These are phyloP conservation scores for Penicillium occitanis DNA, from an alignment of 2,329 filamentous ascomycete genomes.

Conservation along the genomic window DNA sequence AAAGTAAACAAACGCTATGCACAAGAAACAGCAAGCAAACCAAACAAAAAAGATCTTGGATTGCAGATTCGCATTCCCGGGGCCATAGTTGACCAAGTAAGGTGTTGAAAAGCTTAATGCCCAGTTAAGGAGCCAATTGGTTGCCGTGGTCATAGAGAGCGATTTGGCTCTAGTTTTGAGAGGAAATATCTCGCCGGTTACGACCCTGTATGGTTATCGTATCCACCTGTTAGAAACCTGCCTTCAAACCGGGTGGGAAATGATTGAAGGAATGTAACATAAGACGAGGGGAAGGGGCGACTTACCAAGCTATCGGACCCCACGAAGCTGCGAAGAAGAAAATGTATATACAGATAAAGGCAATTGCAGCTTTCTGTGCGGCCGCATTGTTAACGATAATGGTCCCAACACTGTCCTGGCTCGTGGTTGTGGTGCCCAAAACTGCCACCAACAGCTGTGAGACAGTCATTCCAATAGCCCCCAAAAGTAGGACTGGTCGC, in stretches of 20 bases:
- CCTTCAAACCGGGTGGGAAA: neutral
- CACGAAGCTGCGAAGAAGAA: conserved; percentile 50
- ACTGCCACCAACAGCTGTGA: conserved; percentile 51
- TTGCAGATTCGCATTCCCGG: conserved; percentile 65
- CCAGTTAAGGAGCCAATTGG: conserved; percentile 66
- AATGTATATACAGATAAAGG: conserved; percentile 48
- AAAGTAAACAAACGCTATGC: conserved; percentile 58
- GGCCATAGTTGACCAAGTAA: conserved; percentile 70
- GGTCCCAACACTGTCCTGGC: conserved; percentile 35
- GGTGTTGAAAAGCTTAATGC: conserved; percentile 79
- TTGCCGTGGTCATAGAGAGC: conserved; percentile 54
- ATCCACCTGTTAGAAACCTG: neutral
- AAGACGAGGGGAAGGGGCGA: neutral
- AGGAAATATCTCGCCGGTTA: conserved; percentile 27
- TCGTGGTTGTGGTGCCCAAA: conserved; percentile 43
- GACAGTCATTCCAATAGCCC: conserved; percentile 48
- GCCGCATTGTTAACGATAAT: conserved; percentile 19
- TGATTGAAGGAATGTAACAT: neutral
- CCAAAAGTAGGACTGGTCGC: conserved; percentile 48
- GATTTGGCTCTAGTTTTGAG: conserved; percentile 50
- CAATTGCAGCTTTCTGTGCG: conserved; percentile 47
- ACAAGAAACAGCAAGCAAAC: conserved; percentile 57
- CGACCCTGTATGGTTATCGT: conserved; percentile 57
- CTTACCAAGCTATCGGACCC: conserved; percentile 39
- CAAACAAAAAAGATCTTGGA: conserved; percentile 61